phyloP scores from a whole-genome alignment of 805 yeast species.

The Lachancea thermotolerans region DNA sequence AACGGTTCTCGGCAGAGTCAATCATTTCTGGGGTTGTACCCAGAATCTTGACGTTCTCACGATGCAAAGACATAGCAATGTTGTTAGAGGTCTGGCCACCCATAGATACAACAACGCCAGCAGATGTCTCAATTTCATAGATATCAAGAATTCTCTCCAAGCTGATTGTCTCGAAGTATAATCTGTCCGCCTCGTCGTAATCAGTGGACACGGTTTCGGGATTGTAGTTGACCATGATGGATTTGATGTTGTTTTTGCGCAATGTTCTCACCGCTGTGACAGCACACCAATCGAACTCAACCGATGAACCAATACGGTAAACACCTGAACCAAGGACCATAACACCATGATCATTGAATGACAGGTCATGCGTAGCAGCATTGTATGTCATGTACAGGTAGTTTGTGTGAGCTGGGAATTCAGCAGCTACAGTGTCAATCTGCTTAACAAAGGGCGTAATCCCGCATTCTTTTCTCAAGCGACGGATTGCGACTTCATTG shows the following conservation, averaged over 20 bases:
- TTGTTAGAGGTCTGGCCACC: conserved; percentile 99
- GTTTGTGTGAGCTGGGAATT: conserved; percentile 94
- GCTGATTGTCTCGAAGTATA: conserved; percentile 92
- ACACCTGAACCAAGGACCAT: conserved; percentile 98
- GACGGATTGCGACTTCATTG: conserved; percentile 87
- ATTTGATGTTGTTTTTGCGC: conserved; percentile 78
- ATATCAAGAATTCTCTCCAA: conserved; percentile 92
- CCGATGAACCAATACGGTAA: conserved; percentile 97
- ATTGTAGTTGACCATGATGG: conserved; percentile 95
- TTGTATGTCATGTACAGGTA: conserved; percentile 92
- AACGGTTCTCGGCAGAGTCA: conserved; percentile 96
- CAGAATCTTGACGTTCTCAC: conserved; percentile 89
- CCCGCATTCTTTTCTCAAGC: conserved; percentile 79
- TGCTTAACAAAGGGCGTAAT: conserved; percentile 90
- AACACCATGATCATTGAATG: conserved; percentile 87
- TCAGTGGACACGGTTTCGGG: conserved; percentile 99
- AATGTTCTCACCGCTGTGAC: conserved; percentile 93
- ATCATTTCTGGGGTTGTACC: conserved; percentile 99
- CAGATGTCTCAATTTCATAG: conserved; percentile 82
- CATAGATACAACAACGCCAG: conserved; percentile 93
- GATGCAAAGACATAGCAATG: conserved; percentile 85
- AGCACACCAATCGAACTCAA: conserved; percentile 99
- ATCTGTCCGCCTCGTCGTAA: conserved; percentile 95
- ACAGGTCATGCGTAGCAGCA: conserved; percentile 79
- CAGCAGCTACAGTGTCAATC: conserved; percentile 98